A percentile compares a stretch with the other conserved stretches of the same genome.
These are phyloP conservation scores for Mycosarcoma maydis DNA, from an alignment of 1,284 basidiomycete species.

Conservation along the genomic window DNA sequence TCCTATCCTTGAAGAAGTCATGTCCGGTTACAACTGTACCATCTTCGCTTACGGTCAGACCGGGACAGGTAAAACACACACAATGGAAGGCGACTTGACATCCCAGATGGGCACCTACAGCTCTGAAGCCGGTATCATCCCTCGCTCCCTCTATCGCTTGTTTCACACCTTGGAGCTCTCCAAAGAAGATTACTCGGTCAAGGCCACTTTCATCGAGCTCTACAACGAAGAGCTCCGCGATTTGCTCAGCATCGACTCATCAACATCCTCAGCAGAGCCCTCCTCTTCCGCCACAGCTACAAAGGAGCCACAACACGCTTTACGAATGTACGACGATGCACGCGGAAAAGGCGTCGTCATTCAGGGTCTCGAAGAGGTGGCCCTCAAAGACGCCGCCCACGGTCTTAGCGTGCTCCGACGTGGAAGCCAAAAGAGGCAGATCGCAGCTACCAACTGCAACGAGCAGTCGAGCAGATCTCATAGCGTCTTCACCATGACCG, in stretches of 20 bases:
- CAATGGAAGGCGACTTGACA: slow-evolving; percentile 66
- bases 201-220: slow-evolving; percentile 93
- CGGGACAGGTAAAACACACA: slow-evolving; percentile 95
- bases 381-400: slow-evolving; percentile 83
- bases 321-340: slow-evolving; percentile 84
- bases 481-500: slow-evolving; percentile 95
- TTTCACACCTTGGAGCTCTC: slow-evolving; percentile 86
- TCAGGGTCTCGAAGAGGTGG: slow-evolving; percentile 90
- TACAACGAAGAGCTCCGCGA: slow-evolving; percentile 93
- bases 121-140: slow-evolving; percentile 92
- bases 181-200: slow-evolving; percentile 83
- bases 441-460: slow-evolving; percentile 97
- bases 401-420: slow-evolving; percentile 86
- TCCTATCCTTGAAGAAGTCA: slow-evolving; percentile 90
- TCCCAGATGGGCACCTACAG: slow-evolving; percentile 80
- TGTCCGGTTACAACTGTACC: slow-evolving; percentile 96
- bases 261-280: slow-evolving; percentile 7
- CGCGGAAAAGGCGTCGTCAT: slow-evolving; percentile 81
- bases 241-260: slow-evolving; percentile 71
- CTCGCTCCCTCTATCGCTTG: slow-evolving; percentile 90
- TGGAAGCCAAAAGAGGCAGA: slow-evolving; percentile 89
- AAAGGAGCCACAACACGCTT: slow-evolving; percentile 26
- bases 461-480: slow-evolving; percentile 96
- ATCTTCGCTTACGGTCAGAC: slow-evolving; percentile 99
- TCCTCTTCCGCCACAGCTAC: slow-evolving; percentile 3